Evolutionary conservation across 2,329 filamentous ascomycete species (phyloP), one percentile per base, ranked within the genome.

Genomic region (Diaporthe capsici): DNA sequence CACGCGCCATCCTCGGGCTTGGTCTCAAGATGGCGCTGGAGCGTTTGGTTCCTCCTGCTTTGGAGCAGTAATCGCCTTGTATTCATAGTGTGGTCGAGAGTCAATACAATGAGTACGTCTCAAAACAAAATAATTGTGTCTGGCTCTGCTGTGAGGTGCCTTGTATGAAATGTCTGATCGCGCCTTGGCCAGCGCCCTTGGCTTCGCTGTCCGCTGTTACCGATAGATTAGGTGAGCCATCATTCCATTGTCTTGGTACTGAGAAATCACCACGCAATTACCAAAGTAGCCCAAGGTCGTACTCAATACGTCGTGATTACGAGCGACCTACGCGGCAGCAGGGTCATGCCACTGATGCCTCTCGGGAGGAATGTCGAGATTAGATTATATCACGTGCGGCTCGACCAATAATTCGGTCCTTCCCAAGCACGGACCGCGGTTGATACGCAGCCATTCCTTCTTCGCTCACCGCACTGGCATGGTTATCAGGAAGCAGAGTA

Each of bases 71-170:
- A 57, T 25, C 47, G 51, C 49, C 47, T 39, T 73, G 71, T 73
- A 73, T 73, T 53, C 71, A 73, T 73, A 73, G 58, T 53, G 71
- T 73, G 71, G 51, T 73, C 34, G 60, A 73, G 71, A 65, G 71
- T 73, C 71, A 73, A 73, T 73, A 73, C 58, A 47, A 70, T 70
- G 65, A 70, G 65, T 70, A 70, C 65, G 65, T 70, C 65, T 70
- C 65, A 39, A 68, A 68, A 68, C 47, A 60, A 39, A 53, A 55
- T 2, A 20, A 42, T 4, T 22, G 65, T 42, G 47, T 9, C 15
- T 31, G 4, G 13, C 31, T 13, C 15, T 13, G 25, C 12, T 39
- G 20, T 28, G 25, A 47, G 28, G 37, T 58, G 68, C 15, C 10
- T 10, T 53, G 44, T 39, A 39, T 31, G 53, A 55, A 34, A 39